A percentile compares a stretch with the other conserved stretches of the same genome.
phyloP scores from a whole-genome alignment of 352 stramenopile genomes.

The Globisporangium rhizosaccharum region DNA sequence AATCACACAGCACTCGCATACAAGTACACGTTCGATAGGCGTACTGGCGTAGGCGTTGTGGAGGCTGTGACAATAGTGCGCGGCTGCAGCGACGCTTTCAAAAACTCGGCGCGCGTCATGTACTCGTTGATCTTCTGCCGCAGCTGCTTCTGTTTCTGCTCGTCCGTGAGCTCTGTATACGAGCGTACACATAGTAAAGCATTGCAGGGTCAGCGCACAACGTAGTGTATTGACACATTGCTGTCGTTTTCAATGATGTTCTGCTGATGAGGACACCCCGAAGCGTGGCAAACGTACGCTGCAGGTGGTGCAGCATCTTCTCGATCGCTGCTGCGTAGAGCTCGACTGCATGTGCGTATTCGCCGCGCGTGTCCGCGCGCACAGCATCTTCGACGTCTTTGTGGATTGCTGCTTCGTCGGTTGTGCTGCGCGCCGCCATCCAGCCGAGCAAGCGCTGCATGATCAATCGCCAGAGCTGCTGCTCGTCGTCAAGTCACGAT shows the following conservation, averaged over 20 bases:
- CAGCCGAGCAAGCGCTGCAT: conserved; percentile 15
- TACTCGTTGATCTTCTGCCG: conserved; percentile 68
- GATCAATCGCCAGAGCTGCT: not conserved
- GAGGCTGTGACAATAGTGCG: not conserved
- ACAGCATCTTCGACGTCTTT: conserved; percentile 50
- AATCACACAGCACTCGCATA: not conserved
- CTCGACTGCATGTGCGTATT: conserved; percentile 49
- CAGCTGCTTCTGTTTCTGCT: conserved; percentile 27
- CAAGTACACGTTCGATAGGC: too few relatives aligned
- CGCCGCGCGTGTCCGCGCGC: conserved; percentile 36
- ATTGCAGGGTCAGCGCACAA: not conserved
- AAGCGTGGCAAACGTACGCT: conserved; percentile 31
- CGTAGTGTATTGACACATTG: too few relatives aligned
- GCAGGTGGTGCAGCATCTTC: conserved; percentile 57
- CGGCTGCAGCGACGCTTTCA: conserved; percentile 31
- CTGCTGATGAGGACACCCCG: not conserved
- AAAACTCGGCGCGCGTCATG: conserved; percentile 67
- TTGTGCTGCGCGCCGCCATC: conserved; percentile 4
- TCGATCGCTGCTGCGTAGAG: conserved; percentile 75
- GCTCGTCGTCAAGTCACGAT: not conserved
- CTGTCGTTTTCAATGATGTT: too few relatives aligned
- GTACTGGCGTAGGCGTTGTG: not conserved
- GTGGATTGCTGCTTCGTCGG: conserved; percentile 44
- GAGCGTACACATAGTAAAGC: not conserved
- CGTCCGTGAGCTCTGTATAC: conserved; percentile 25